Conservation (phyloP, 2,329 filamentous ascomycete genomes). For the Ascochyta koolunga region DNA sequence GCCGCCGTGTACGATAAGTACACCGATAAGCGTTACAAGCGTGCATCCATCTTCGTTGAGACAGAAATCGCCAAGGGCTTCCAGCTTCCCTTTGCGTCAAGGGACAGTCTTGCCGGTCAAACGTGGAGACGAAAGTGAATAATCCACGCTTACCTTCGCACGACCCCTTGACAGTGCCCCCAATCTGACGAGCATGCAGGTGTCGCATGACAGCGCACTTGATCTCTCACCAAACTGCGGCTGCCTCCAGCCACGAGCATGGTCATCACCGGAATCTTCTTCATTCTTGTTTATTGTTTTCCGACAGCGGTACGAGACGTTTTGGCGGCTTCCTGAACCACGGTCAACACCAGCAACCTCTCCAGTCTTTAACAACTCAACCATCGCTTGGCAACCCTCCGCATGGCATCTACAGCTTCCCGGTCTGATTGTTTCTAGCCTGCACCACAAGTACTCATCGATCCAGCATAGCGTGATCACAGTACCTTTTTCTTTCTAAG, state of each 20-base stretch:
- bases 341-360: constrained; percentile 27
- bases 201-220: constrained; percentile 28
- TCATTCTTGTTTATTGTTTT: constrained; percentile 50
- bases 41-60: constrained; percentile 80
- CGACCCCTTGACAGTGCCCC: constrained; percentile 23
- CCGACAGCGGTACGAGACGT: constrained; percentile 35
- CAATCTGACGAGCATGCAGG: constrained; percentile 37
- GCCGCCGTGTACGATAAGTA: constrained; percentile 91
- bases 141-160: constrained; percentile 25
- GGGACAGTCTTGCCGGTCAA: constrained; percentile 45
- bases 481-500: constrained; percentile 25
- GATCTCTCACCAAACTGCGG: constrained; percentile 21
- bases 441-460: constrained; percentile 2
- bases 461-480: constrained; percentile 10
- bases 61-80: constrained; percentile 71
- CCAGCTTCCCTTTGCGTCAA: constrained; percentile 51
- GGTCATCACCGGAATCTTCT: constrained; percentile 37
- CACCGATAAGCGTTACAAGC: constrained; percentile 83
- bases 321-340: constrained; percentile 38
- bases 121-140: constrained; percentile 49
- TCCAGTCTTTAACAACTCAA: constrained; percentile 20
- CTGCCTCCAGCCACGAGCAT: constrained; percentile 22
- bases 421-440: constrained; percentile 18
- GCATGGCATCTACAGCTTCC: constrained; percentile 35
- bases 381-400: constrained; percentile 29